Base-by-base conservation (phyloP, 75 land plant species). In the Sequoia sempervirens region DNA sequence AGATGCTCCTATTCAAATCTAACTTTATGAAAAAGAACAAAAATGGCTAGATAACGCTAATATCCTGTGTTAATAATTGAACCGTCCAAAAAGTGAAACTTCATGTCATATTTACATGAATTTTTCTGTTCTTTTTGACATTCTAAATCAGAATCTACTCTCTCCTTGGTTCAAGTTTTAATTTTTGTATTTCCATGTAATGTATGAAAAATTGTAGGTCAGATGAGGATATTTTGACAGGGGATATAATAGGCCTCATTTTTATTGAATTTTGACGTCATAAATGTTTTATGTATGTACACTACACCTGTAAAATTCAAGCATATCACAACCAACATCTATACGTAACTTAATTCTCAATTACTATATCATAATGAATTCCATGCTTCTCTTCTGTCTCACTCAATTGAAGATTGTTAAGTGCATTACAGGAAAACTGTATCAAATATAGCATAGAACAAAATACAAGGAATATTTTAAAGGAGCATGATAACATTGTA, bases 161-260 rank as follows among this genome's bases (percentile, higher is more conserved):
- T 81, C 37, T 81, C 18, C 34, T 26, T 81, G 69, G 34, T 47
- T 32, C 14, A 56, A 81, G 64, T 30, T 32, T 15, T 23, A 82
- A n/a, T 23, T 54, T 10, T 36, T 69, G 3, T 36, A 81, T 36
- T 82, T 52, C 20, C 20, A 66, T 70, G 37, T 82, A 38, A 74
- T 70, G 30, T 50, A 14, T 82, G 43, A 69, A 52, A 45, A 41
- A n/a, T 81, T 86, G 58, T 87, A 90, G 91, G 86, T 75, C 91
- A 80, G 90, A 90, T 72, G 87, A 84, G 69, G 90, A 58, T 82
- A 70, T 66, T 58, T 53, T 43, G 14, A 41, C 61, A 52, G 17
- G 46, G 12, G 47, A 82, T 84, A 36, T n/a, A 3, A 20, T 20
- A 11, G 32, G 1, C 68, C 82, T 81, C 14, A 11, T 37, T 64